Evolutionary conservation across 2,329 filamentous ascomycete genomes (phyloP), one percentile per base, ranked within the genome.

Genomic region (Beauveria australis): DNA sequence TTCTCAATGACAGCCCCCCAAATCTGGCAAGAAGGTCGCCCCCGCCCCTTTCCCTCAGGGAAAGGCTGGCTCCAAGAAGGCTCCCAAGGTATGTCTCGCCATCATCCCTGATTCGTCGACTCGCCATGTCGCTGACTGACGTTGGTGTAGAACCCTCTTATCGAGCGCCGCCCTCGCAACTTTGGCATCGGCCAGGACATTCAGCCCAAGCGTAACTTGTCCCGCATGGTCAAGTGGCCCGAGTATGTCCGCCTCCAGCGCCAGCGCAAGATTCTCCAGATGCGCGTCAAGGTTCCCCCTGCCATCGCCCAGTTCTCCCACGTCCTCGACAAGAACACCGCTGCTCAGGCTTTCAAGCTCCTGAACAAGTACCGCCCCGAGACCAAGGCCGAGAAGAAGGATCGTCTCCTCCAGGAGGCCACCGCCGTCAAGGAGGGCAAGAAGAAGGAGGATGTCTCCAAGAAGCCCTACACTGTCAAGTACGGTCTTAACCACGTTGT

Each of bases 1-100:
- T 95, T 91, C 93, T 97, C 93, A 94, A 97, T 97, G 92, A 97
- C 84, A 97, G 94, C 91, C 94, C 89, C 90, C 93, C 78, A 99
- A 97, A 84, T 77, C 83, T 75, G 92, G 92, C 85, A 97, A 97
- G 90, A 97, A 97, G 86, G 88, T 91, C 81, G 94, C 94, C 74
- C 84, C 94, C 78, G 92, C 94, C 82, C 94, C 94, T 78, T 96
- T 96, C 87, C 90, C 92, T 76, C 88, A 92, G 83, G 86, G 88
- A 75, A 96, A 95, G 87, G 91, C 92, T 82, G 82, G 82, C 73
- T 83, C 83, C 73, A 97, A 97, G 90, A 99, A 97, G 89, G 84
- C 85, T 70, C 86, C 91, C 73, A 99, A 97, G 92, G 94, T 97
- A 78, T 77, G 89, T 87, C 67, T 46, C 48, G 18, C 47, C 46